Evolutionary conservation across 495 filamentous ascomycete genomes (phyloP), one percentile per base, ranked within the genome.

Genomic region (Penicillium odoratum): DNA sequence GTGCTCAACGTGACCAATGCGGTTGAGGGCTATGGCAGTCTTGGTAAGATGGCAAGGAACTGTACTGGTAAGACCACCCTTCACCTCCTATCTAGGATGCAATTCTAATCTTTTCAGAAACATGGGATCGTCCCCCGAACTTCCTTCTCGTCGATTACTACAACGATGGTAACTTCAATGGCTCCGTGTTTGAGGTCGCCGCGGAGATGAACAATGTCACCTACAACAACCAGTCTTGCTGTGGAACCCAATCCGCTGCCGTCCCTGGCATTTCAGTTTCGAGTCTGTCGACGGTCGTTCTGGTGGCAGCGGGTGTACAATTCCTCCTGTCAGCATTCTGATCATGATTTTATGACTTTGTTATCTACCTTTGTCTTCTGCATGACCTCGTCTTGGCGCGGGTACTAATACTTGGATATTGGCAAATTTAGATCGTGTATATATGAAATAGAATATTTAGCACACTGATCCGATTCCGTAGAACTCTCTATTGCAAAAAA

Each of bases 61-160:
- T 98, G 93, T 69, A 82, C 79, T 34, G 59, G 85, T 86, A 73
- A 72, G 82, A 67, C 29, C 18, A 0, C 9, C 16, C 11, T 5
- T 16, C 11, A 1, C 6, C 31, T 8, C 29, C 6, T 18, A 26
- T 16, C 46, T 52, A 4, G 34, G 3, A 45, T 44, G 30, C 44
- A 21, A 55, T 38, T 48, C 53, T 68, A 60, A 68, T 43, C 13
- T 29, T 11, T 42, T 18, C 50, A 76, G 76, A 56, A 0, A 73
- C 74, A 25, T 96, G 90, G 89, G 77, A 77, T 21, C 82, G 88
- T 36, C 79, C 88, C 2, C 93, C 93, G 0, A 96, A 90, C 67
- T 89, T 96, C 63, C 79, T 98, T 7, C 83, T 97, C 28, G 91
- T 97, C 5, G 93, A 98, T 68, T 95, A 90, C 68, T 96, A 93